These are phyloP conservation scores for Mycena citricolor DNA, from an alignment of 1,284 basidiomycete genomes.

Conservation along the genomic window DNA sequence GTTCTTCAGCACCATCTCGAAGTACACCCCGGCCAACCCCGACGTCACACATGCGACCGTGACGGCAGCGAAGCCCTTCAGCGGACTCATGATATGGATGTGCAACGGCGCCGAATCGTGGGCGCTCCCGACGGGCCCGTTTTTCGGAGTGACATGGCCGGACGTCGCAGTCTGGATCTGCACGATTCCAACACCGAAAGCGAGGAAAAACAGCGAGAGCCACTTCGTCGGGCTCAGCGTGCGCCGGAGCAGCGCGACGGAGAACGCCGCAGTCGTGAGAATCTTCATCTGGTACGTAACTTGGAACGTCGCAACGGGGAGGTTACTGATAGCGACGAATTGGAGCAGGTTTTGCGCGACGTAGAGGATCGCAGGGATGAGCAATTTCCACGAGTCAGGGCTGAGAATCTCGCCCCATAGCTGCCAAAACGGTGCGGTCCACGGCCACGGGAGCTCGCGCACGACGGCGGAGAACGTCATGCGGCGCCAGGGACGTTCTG, in stretches of 20 bases:
- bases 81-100: conserved; percentile 67
- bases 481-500: conserved; percentile 39
- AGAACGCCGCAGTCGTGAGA: conserved; percentile 93
- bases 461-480: conserved; percentile 46
- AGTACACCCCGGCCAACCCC: conserved; percentile 96
- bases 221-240: conserved; percentile 71
- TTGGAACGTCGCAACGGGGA: conserved; percentile 94
- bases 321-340: conserved; percentile 90
- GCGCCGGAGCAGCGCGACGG: conserved; percentile 85
- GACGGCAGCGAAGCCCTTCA: conserved; percentile 87
- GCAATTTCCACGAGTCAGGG: conserved; percentile 40
- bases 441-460: conserved; percentile 38
- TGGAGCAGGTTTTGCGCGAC: conserved; percentile 97
- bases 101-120: conserved; percentile 48
- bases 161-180: conserved; percentile 64
- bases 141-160: conserved; percentile 24
- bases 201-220: conserved; percentile 74
- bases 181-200: conserved; percentile 83
- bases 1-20: conserved; percentile 96
- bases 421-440: conserved; percentile 49
- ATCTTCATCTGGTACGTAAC: conserved; percentile 98
- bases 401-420: conserved; percentile 53
- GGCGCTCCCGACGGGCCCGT: conserved; percentile 49
- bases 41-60: conserved; percentile 93
- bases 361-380: conserved; percentile 81